Conservation (phyloP, 352 stramenopile species). For the Globisporangium paddicum region DNA sequence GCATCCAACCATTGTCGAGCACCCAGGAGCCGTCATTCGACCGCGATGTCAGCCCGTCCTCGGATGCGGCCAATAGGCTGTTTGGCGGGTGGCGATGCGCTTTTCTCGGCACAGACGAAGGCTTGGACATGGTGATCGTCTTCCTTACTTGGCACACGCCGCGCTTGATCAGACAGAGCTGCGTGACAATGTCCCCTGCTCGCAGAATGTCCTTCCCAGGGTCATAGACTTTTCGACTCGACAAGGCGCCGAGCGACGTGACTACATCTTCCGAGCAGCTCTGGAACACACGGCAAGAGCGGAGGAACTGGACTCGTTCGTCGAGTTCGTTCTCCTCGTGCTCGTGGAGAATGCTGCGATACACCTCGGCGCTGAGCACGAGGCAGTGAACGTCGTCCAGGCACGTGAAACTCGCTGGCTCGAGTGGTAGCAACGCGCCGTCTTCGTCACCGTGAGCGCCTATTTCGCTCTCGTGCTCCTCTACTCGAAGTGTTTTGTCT, state of each 20-base stretch:
- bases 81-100: not conserved
- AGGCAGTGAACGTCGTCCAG: conserved; percentile 57
- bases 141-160: conserved; percentile 71
- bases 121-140: conserved; percentile 26
- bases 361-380: conserved; percentile 38
- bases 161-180: conserved; percentile 62
- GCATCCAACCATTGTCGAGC: conserved; percentile 78
- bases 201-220: conserved; percentile 45
- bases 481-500: not conserved
- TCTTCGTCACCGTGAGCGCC: not conserved
- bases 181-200: conserved; percentile 50
- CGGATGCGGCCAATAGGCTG: not conserved
- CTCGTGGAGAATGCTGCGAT: conserved; percentile 41
- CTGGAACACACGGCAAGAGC: conserved; percentile 59
- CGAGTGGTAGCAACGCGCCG: conserved; percentile 10
- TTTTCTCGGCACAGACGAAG: conserved; percentile 1
- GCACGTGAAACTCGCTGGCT: conserved; percentile 43
- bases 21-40: conserved; percentile 67
- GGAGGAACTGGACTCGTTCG: conserved; percentile 48
- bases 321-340: conserved; percentile 42
- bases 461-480: not conserved
- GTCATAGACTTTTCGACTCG: conserved; percentile 46
- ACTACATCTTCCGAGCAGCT: conserved; percentile 50
- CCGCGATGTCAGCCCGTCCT: conserved; percentile 24
- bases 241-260: conserved; percentile 36